A percentile compares a stretch with the other conserved stretches of the same genome.
Conservation (phyloP, 129 eudicot genomes). For the Saussurea involucrata region DNA sequence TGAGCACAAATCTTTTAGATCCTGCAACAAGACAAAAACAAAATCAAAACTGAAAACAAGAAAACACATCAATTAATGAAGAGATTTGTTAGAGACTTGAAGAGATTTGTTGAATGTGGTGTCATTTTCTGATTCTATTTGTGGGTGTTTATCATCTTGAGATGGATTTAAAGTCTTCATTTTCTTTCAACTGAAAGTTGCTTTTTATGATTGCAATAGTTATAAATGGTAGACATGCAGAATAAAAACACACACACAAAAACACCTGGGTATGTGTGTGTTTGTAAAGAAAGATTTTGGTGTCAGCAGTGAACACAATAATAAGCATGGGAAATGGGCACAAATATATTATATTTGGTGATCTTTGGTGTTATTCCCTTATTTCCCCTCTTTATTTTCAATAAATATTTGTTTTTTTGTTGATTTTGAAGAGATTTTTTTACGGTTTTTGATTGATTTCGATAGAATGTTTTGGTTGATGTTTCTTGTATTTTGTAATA, state of each 20-base stretch:
- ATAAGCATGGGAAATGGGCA: conserved; percentile 35
- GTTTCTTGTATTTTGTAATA: too few relatives aligned
- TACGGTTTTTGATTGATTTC: too few relatives aligned
- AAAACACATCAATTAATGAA: not conserved
- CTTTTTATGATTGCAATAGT: not conserved
- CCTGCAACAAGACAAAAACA: conserved; percentile 33
- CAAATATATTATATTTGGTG: conserved; percentile 30
- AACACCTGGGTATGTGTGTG: not conserved
- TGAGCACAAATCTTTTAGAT: conserved; percentile 60
- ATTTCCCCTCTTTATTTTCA: not conserved
- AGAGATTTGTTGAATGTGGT: conserved; percentile 48
- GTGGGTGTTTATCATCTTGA: conserved; percentile 20
- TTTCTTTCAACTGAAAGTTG: conserved; percentile 1
- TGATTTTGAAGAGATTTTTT: too few relatives aligned
- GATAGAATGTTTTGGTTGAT: too few relatives aligned
- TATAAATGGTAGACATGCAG: conserved; percentile 20
- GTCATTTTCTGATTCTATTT: conserved; percentile 37
- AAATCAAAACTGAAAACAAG: not conserved
- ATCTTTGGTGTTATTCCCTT: conserved; percentile 18
- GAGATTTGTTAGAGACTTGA: conserved; percentile 31
- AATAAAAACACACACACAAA: conserved; percentile 11
- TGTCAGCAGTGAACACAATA: conserved; percentile 25
- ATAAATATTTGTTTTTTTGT: not conserved
- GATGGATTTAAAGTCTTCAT: conserved; percentile 22
- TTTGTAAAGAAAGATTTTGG: conserved; percentile 19